A percentile compares a stretch with the other conserved stretches of the same genome.
Evolutionary conservation across 2,329 filamentous ascomycete genomes (phyloP).

Genomic region (Fusarium longipes): DNA sequence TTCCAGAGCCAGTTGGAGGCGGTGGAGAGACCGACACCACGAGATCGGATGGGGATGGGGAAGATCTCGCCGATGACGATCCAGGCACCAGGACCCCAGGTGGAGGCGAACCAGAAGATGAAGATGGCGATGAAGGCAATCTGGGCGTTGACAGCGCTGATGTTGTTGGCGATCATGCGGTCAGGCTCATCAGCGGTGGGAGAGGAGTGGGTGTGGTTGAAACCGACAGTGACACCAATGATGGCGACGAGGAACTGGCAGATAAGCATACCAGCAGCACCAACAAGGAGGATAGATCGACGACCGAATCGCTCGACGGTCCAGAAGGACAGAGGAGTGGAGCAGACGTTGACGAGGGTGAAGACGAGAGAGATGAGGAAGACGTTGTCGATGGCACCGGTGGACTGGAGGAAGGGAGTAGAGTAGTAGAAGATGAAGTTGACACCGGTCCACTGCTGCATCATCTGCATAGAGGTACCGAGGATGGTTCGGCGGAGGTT

Average conservation of each 20-base stretch:
- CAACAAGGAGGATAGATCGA: conserved; percentile 80
- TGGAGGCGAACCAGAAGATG: conserved; percentile 92
- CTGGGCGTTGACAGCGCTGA: conserved; percentile 66
- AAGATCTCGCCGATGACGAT: conserved; percentile 90
- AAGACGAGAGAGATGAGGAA: conserved; percentile 89
- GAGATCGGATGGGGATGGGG: conserved; percentile 87
- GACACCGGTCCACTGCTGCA: conserved; percentile 86
- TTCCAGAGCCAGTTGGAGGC: conserved; percentile 76
- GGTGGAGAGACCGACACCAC: conserved; percentile 87
- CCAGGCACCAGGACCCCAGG: conserved; percentile 87
- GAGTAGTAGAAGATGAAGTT: conserved; percentile 95
- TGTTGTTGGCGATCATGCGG: conserved; percentile 61
- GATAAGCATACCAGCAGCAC: conserved; percentile 83
- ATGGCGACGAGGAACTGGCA: conserved; percentile 91
- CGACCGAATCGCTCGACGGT: conserved; percentile 85
- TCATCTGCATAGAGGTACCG: conserved; percentile 80
- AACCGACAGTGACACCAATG: conserved; percentile 71
- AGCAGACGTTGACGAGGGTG: conserved; percentile 87
- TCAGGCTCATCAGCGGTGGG: conserved; percentile 52
- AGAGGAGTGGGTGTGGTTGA: conserved; percentile 61
- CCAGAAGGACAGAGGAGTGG: conserved; percentile 89
- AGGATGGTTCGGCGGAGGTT: conserved; percentile 65
- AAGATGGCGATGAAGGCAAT: conserved; percentile 92
- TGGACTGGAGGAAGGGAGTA: conserved; percentile 83
- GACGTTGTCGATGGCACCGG: conserved; percentile 78